These are phyloP conservation scores for Ocimum tenuiflorum DNA, from an alignment of 257 asterid species.

Conservation along the genomic window DNA sequence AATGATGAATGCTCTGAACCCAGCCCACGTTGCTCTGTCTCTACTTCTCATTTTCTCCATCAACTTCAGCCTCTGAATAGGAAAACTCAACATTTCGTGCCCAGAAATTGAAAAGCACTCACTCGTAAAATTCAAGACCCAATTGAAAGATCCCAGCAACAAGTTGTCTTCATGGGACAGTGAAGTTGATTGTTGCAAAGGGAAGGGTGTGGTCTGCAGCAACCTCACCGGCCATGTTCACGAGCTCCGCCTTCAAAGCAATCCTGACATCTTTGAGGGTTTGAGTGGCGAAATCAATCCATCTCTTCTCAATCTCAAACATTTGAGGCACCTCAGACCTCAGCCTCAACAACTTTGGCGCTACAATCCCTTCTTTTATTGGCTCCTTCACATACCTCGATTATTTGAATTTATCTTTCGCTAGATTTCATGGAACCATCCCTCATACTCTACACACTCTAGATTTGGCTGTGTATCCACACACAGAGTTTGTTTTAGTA, in stretches of 20 bases:
- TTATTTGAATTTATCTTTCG: conserved; percentile 7
- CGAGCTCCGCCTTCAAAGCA: conserved; percentile 1
- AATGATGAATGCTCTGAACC: background rate
- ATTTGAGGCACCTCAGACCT: conserved; percentile 20
- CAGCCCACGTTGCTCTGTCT: background rate
- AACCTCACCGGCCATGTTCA: conserved; percentile 13
- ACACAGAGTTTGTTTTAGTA: too few relatives aligned
- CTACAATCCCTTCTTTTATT: conserved; percentile 22
- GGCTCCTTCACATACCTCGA: conserved; percentile 7
- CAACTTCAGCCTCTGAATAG: background rate
- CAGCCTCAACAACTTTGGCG: conserved; percentile 3
- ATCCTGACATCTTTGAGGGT: background rate
- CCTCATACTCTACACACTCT: conserved; percentile 6
- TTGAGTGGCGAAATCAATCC: conserved; percentile 4
- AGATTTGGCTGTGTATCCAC: background rate
- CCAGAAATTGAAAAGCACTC: conserved; percentile 17
- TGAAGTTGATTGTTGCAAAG: conserved; percentile 18
- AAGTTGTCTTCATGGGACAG: conserved; percentile 11
- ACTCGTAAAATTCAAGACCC: conserved; percentile 10
- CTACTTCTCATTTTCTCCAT: background rate
- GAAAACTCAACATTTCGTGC: background rate
- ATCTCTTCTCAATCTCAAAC: conserved; percentile 20
- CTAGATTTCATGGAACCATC: conserved; percentile 6
- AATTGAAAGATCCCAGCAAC: background rate
- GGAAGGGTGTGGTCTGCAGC: conserved; percentile 13